Base-by-base conservation (phyloP, 2,329 filamentous ascomycete species). In the Coniochaeta hoffmannii region DNA sequence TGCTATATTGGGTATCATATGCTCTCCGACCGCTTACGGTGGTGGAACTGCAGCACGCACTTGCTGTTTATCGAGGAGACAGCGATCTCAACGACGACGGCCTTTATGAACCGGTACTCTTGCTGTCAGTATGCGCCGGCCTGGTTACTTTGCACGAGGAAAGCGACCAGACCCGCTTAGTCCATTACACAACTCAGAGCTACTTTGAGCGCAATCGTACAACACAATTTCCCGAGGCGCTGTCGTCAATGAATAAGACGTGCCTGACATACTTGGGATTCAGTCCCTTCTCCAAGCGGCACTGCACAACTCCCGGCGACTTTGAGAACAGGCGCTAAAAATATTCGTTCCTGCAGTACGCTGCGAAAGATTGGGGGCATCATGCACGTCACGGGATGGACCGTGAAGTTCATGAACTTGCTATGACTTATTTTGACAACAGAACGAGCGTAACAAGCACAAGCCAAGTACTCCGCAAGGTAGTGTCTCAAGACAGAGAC, bases 111-210 rank as follows among this genome's bases (percentile, higher is more conserved):
- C 19, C 64, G 1, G 63, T 65, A 1, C 56, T 62, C 10, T 57
- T 73, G 1, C 53, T 71, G 4, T 66, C 66, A 1, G 61, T 65
- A 1, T 74, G 69, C 55, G 66, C 65, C 19, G 73, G 71, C 1
- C 56, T 76, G 4, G 67, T 75, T 3, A 69, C 63, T 2, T 44
- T 72, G 12, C 68, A 74, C 54, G 49, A 66, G 6, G 61, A 71
- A 53, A 73, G 61, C 57, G 46, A 62, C 30, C 61, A 68, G 34
- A 61, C 74, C 32, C 65, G 70, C 19, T 56, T 75, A 7, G 71
- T 72, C 6, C 73, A 76, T 58, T 70, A 72, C 57, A 75, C 73
- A 3, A 65, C 70, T 0, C 68, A 73, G 44, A 67, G 74, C 51
- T 76, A 73, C 56, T 65, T 76, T 32, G 61, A 70, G 28, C 53